Evolutionary conservation across 257 asterid genomes (phyloP).

Genomic region (Eucommia ulmoides): DNA sequence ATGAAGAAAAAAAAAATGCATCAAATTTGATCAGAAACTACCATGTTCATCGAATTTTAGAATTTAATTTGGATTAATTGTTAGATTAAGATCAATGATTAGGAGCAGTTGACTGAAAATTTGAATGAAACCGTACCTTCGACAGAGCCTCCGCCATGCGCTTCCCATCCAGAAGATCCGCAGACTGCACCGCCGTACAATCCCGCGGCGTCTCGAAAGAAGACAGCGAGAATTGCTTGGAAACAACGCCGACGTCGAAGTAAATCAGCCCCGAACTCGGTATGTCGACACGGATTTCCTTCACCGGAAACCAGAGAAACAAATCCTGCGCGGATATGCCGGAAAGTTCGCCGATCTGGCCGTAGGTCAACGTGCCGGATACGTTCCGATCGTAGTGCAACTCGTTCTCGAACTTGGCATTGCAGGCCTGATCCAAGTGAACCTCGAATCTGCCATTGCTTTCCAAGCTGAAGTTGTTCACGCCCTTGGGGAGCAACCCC

Average conservation of each 20-base stretch:
- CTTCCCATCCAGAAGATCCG: constrained; percentile 35
- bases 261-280: constrained; percentile 90
- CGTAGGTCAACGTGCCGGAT: constrained; percentile 50
- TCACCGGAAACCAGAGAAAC: constrained; percentile 90
- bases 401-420: constrained; percentile 78
- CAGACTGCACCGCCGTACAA: constrained; percentile 47
- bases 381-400: constrained; percentile 68
- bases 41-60: too few species aligned
- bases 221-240: constrained; percentile 85
- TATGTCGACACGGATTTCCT: constrained; percentile 73
- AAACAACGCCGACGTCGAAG: constrained; percentile 87
- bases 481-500: constrained; percentile 86
- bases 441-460: constrained; percentile 59
- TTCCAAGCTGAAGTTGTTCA: constrained; percentile 48
- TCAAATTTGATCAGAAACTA: not conserved
- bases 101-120: not conserved
- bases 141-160: constrained; percentile 19
- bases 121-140: constrained; percentile 20
- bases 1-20: not conserved
- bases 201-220: constrained; percentile 80
- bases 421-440: constrained; percentile 68
- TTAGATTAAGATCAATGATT: not conserved
- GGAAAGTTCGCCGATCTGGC: constrained; percentile 54
- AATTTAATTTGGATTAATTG: not conserved
- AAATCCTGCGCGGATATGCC: constrained; percentile 90